A percentile compares a stretch with the other conserved stretches of the same genome.
Evolutionary conservation across 1,284 basidiomycete genomes (phyloP).

Genomic region (Waitea zeae): DNA sequence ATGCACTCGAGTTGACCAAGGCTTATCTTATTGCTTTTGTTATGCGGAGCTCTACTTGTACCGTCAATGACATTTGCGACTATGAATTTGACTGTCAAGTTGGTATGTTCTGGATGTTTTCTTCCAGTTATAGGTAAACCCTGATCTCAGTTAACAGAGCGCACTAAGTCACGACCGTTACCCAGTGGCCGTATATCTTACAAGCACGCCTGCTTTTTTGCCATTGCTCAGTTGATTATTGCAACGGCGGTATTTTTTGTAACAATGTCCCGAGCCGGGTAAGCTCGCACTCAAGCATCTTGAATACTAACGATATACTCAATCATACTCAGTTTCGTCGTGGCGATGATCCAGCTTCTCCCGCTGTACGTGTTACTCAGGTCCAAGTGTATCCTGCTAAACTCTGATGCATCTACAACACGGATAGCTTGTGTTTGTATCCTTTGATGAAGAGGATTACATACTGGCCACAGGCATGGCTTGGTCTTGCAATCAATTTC

Average conservation of each 20-base stretch:
- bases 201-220: slow-evolving; percentile 18
- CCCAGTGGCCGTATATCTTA: slow-evolving; percentile 29
- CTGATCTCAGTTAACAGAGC: slow-evolving; percentile 15
- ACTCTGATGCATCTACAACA: no score
- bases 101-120: slow-evolving; percentile 17
- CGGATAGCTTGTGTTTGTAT: no score
- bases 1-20: slow-evolving; percentile 7
- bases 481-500: slow-evolving; percentile 42
- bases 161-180: slow-evolving; percentile 26
- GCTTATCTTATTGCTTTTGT: slow-evolving; percentile 7
- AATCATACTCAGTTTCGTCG: slow-evolving; percentile 1
- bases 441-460: slow-evolving; percentile 36
- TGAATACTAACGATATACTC: slow-evolving; percentile 9
- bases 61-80: slow-evolving; percentile 36
- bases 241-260: slow-evolving; percentile 24
- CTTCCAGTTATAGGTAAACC: not conserved
- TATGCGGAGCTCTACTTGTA: slow-evolving; percentile 20
- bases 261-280: slow-evolving; percentile 11
- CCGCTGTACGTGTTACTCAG: no score
- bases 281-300: not conserved
- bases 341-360: slow-evolving; percentile 7
- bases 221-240: slow-evolving; percentile 23
- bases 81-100: slow-evolving; percentile 30
- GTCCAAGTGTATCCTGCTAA: no score
- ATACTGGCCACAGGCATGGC: slow-evolving; percentile 70